phyloP scores from a whole-genome alignment of 1,284 basidiomycete species.

The Laetiporus sulphureus region DNA sequence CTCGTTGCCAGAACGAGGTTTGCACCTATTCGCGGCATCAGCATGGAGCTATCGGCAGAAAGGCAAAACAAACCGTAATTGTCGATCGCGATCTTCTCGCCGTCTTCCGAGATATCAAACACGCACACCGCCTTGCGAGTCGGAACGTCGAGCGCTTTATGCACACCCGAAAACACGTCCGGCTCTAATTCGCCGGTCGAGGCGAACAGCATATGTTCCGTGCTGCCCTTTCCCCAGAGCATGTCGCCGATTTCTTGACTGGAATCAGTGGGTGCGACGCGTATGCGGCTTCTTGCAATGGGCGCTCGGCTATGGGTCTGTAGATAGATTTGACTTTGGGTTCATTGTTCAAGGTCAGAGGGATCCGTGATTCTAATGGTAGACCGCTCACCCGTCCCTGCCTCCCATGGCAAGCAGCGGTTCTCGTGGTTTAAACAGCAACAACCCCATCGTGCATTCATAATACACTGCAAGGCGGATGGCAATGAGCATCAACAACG shows the following conservation, averaged over 20 bases:
- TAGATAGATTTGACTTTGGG: conserved; percentile 10
- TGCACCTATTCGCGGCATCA: no score
- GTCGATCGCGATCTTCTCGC: conserved; percentile 32
- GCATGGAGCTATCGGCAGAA: neutral
- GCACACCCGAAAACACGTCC: conserved; percentile 33
- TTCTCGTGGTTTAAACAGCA: conserved; percentile 16
- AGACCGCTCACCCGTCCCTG: conserved; percentile 14
- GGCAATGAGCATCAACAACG: no score
- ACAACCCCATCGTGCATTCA: conserved; percentile 6
- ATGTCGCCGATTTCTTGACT: conserved; percentile 26
- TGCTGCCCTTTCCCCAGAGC: conserved; percentile 43
- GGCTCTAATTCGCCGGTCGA: conserved; percentile 44
- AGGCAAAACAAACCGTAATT: conserved; percentile 5
- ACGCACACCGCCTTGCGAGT: neutral
- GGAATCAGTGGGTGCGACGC: neutral
- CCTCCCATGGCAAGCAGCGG: conserved; percentile 15
- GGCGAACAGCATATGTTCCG: conserved; percentile 41
- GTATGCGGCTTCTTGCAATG: conserved; percentile 1
- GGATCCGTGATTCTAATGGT: neutral
- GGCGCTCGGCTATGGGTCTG: neutral
- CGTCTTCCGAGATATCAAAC: conserved; percentile 19
- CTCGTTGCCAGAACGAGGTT: conserved; percentile 35
- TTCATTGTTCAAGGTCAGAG: neutral
- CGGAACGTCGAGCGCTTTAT: conserved; percentile 24
- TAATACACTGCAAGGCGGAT: neutral